Evolutionary conservation across 2,329 filamentous ascomycete genomes (phyloP).

Genomic region (Sphaerulina populicola): DNA sequence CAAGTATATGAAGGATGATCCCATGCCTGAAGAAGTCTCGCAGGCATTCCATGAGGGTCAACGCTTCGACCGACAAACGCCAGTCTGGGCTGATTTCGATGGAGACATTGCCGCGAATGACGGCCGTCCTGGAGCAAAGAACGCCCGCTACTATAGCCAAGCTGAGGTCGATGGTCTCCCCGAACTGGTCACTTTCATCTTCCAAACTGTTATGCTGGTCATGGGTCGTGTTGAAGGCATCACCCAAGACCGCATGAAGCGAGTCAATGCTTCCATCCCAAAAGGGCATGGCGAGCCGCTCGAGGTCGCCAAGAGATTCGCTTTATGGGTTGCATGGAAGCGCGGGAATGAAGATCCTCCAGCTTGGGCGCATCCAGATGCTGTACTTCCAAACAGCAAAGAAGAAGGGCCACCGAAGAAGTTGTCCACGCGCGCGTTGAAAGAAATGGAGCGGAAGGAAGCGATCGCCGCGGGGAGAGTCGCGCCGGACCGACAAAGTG

Average conservation of each 20-base stretch:
- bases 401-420: constrained; percentile 46
- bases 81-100: constrained; percentile 52
- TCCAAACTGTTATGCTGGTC: constrained; percentile 55
- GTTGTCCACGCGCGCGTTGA: constrained; percentile 47
- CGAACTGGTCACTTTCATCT: constrained; percentile 53
- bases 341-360: constrained; percentile 55
- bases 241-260: constrained; percentile 50
- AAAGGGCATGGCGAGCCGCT: constrained; percentile 55
- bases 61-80: constrained; percentile 48
- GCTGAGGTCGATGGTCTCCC: constrained; percentile 53
- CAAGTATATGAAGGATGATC: constrained; percentile 56
- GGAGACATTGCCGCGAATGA: constrained; percentile 45
- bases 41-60: constrained; percentile 49
- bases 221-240: constrained; percentile 54
- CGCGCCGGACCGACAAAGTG: constrained; percentile 40
- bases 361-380: constrained; percentile 53
- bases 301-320: constrained; percentile 52
- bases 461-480: constrained; percentile 38
- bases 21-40: constrained; percentile 50
- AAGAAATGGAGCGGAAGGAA: constrained; percentile 49
- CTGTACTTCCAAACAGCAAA: constrained; percentile 44
- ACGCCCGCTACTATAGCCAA: constrained; percentile 54
- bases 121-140: constrained; percentile 42
- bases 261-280: constrained; percentile 55
- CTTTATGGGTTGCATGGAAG: constrained; percentile 60